Conservation (phyloP, 2,329 filamentous ascomycete species). For the Pestalotiopsis sp. region DNA sequence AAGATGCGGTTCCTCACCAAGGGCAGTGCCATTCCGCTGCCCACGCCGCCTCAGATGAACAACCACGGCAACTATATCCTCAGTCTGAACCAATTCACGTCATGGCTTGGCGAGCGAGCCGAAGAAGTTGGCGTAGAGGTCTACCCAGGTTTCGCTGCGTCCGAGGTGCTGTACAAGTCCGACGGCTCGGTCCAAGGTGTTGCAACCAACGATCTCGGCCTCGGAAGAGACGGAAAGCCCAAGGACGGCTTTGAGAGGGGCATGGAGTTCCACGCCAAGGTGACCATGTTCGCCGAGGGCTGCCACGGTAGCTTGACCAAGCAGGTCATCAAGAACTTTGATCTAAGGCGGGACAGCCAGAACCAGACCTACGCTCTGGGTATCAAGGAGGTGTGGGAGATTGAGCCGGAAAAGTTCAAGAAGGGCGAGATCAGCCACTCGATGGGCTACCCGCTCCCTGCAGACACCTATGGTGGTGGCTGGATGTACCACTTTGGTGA, state of each 20-base stretch:
- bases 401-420: constrained; percentile 88
- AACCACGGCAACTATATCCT: constrained; percentile 98
- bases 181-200: constrained; percentile 93
- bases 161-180: constrained; percentile 83
- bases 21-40: constrained; percentile 75
- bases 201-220: constrained; percentile 91
- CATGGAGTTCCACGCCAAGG: constrained; percentile 95
- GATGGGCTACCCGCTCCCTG: constrained; percentile 87
- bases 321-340: constrained; percentile 92
- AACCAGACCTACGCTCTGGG: constrained; percentile 95
- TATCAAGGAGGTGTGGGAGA: constrained; percentile 96
- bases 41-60: constrained; percentile 94
- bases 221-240: constrained; percentile 78
- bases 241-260: constrained; percentile 93
- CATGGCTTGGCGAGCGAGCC: constrained; percentile 95
- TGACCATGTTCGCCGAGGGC: constrained; percentile 91
- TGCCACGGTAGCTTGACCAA: constrained; percentile 96
- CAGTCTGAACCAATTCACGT: constrained; percentile 90
- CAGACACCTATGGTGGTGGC: constrained; percentile 92
- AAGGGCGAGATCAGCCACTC: constrained; percentile 86
- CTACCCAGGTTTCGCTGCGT: constrained; percentile 93
- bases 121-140: constrained; percentile 96
- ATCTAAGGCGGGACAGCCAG: constrained; percentile 84
- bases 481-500: constrained; percentile 99
- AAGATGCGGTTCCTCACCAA: constrained; percentile 95